phyloP scores from a whole-genome alignment of 192 early-diverging fungal genomes.

The Backusella westeae region DNA sequence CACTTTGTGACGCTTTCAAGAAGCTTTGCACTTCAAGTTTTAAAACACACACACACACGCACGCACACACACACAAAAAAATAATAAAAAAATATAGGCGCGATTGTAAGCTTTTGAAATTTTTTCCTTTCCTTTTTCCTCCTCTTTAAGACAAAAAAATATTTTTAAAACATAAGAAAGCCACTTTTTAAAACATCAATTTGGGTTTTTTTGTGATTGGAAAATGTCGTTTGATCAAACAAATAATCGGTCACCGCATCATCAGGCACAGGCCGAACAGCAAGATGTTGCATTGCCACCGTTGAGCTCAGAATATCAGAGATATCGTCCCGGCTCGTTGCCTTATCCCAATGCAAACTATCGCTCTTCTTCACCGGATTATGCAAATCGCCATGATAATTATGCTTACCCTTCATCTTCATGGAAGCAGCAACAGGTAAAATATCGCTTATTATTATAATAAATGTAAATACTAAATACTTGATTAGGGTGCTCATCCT shows the following conservation, averaged over 20 bases:
- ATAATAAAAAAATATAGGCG: slow-evolving; percentile 6
- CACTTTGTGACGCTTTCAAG: neutral
- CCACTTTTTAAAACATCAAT: neutral
- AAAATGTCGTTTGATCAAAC: slow-evolving; percentile 16
- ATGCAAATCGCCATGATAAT: neutral
- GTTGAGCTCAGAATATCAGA: neutral
- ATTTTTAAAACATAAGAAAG: neutral
- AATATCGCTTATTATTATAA: neutral
- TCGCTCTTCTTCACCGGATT: neutral
- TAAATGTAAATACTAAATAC: neutral
- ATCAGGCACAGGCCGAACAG: neutral
- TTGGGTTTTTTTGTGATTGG: neutral
- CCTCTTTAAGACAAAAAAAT: neutral
- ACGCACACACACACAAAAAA: neutral
- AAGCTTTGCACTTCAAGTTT: neutral
- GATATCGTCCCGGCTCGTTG: slow-evolving; percentile 2
- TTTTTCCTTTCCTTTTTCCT: neutral
- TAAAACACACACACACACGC: neutral
- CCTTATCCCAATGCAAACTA: neutral
- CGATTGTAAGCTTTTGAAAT: slow-evolving; percentile 1
- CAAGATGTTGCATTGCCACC: neutral
- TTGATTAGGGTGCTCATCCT: neutral
- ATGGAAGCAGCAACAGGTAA: slow-evolving; percentile 5
- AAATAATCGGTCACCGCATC: slow-evolving; percentile 9
- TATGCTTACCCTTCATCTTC: slow-evolving; percentile 14